A percentile compares a stretch with the other conserved stretches of the same genome.
These are phyloP conservation scores for Amoebophrya sp. DNA, from an alignment of 169 alveolate genomes.

Conservation along the genomic window DNA sequence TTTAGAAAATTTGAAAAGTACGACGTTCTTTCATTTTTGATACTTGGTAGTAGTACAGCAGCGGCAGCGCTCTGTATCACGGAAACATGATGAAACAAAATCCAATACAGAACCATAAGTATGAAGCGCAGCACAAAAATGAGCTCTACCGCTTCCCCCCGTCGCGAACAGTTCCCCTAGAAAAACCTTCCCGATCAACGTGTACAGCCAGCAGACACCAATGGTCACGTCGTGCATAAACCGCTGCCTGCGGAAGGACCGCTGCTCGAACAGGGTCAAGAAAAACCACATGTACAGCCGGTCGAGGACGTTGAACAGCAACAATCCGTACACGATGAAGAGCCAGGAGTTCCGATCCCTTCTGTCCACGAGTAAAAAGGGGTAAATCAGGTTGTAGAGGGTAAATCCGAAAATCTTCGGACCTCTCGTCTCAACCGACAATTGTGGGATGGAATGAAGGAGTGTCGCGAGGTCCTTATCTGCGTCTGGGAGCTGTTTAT, in stretches of 20 bases:
- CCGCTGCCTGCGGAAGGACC: neutral
- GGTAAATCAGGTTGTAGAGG: neutral
- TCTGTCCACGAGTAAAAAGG: neutral
- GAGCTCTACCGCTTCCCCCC: no score
- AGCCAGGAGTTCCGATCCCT: neutral
- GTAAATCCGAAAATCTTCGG: neutral
- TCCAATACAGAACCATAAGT: no score
- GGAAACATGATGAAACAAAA: no score
- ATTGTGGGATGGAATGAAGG: no score
- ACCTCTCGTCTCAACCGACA: neutral
- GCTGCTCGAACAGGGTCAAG: neutral
- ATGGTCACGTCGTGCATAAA: neutral
- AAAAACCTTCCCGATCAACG: neutral
- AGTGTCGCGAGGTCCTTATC: no score
- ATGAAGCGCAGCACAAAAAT: no score
- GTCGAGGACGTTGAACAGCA: neutral
- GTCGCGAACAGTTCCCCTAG: no score
- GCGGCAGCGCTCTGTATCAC: no score
- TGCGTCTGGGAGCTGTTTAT: no score
- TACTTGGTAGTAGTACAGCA: no score
- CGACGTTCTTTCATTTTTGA: no score
- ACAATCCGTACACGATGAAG: neutral
- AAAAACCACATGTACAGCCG: neutral
- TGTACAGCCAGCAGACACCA: neutral
- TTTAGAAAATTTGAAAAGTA: neutral